Conservation (phyloP, 2,329 filamentous ascomycete genomes). For the Fusarium compactum region DNA sequence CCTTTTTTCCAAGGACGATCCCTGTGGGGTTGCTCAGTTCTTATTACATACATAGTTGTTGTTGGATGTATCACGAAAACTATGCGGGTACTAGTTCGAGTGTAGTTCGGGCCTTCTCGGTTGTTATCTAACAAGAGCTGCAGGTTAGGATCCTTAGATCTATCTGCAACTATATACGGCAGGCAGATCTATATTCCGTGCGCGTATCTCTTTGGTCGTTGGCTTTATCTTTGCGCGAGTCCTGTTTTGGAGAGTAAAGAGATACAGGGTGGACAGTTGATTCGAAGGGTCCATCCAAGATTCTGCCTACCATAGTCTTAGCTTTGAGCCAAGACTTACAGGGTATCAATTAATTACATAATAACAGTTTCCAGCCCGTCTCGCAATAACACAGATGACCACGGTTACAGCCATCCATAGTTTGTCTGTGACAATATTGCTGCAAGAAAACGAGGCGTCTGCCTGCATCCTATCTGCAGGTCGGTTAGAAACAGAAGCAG, state of each 20-base stretch:
- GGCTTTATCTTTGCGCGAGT: neutral
- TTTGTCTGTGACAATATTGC: conserved; percentile 28
- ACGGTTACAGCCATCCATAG: conserved; percentile 14
- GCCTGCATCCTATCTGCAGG: conserved; percentile 11
- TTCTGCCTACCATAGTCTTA: conserved; percentile 8
- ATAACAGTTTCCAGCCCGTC: conserved; percentile 29
- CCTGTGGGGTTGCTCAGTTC: conserved; percentile 18
- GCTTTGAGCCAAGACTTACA: conserved; percentile 24
- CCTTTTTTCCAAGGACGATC: conserved; percentile 18
- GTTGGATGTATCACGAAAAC: conserved; percentile 21
- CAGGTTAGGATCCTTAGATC: conserved; percentile 13
- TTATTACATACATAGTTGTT: neutral
- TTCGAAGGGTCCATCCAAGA: neutral
- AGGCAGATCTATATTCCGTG: neutral
- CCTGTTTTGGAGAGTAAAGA: neutral
- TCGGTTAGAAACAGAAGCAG: conserved; percentile 1
- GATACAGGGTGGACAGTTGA: conserved; percentile 15
- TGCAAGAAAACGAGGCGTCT: conserved; percentile 16
- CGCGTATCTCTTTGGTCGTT: conserved; percentile 6
- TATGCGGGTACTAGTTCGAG: conserved; percentile 1
- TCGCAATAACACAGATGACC: neutral
- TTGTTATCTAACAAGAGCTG: conserved; percentile 11
- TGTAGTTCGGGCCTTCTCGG: conserved; percentile 40
- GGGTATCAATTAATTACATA: conserved; percentile 15
- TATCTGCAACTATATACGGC: neutral